phyloP scores from a whole-genome alignment of 352 stramenopile species.

The Phytophthora nicotianae region DNA sequence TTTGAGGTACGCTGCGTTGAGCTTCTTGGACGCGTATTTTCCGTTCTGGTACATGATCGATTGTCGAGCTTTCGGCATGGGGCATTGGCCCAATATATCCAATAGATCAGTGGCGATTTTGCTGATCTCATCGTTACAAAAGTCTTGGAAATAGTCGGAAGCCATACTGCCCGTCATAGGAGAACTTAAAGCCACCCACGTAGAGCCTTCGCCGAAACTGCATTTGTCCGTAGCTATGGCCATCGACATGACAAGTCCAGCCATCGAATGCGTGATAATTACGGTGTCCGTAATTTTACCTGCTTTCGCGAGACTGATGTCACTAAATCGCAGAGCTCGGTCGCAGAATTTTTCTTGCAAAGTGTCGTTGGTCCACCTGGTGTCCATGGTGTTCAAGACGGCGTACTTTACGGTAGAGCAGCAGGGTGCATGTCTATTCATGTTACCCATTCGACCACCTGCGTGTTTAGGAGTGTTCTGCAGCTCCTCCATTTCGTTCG shows the following conservation, averaged over 20 bases:
- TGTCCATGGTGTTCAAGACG: constrained; percentile 25
- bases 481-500: constrained; percentile 21
- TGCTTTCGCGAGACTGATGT: constrained; percentile 1
- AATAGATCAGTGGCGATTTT: constrained; percentile 11
- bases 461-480: constrained; percentile 22
- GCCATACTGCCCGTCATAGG: constrained; percentile 38
- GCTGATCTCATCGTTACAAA: constrained; percentile 31
- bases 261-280: constrained; percentile 28
- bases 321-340: constrained; percentile 20
- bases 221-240: constrained; percentile 27
- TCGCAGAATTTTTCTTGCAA: constrained; percentile 30
- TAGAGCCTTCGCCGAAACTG: constrained; percentile 21
- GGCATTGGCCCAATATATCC: constrained; percentile 41
- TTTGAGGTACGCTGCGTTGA: constrained; percentile 31
- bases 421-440: constrained; percentile 26
- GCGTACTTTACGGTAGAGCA: constrained; percentile 28
- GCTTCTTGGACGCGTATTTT: constrained; percentile 19
- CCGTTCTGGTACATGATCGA: constrained; percentile 40
- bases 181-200: constrained; percentile 38
- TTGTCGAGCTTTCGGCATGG: constrained; percentile 14
- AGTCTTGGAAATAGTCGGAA: constrained; percentile 34
- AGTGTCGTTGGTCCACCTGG: constrained; percentile 17
- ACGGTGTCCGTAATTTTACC: constrained; percentile 22
- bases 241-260: constrained; percentile 25
- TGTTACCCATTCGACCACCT: constrained; percentile 22